A percentile compares a stretch with the other conserved stretches of the same genome.
These are phyloP conservation scores for Chaetomiaceae sp. DNA, from an alignment of 2,329 filamentous ascomycete genomes.

Conservation along the genomic window DNA sequence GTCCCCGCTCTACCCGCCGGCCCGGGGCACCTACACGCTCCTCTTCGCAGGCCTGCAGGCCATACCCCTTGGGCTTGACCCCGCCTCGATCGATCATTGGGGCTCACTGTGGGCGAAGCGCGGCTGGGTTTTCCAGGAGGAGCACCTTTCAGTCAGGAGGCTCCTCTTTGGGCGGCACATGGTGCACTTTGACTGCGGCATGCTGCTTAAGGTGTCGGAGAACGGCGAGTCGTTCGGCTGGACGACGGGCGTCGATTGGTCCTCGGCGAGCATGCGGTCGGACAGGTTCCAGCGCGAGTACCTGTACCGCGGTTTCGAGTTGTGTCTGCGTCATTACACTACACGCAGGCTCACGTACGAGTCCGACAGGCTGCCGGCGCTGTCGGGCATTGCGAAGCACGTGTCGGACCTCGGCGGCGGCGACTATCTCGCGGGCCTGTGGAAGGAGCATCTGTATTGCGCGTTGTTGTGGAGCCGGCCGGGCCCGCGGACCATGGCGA, in stretches of 20 bases:
- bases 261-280: no score
- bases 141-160: neutral
- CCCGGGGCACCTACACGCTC: no score
- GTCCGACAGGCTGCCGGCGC: neutral
- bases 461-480: neutral
- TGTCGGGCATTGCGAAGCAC: neutral
- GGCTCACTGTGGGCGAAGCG: neutral
- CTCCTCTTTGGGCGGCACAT: neutral
- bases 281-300: no score
- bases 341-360: neutral
- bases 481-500: no score
- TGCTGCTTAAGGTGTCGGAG: neutral
- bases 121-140: neutral
- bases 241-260: no score
- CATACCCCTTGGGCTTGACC: no score
- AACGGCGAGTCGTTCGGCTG: neutral
- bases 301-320: no score
- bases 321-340: no score
- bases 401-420: neutral
- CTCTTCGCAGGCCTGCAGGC: no score
- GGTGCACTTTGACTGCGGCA: neutral
- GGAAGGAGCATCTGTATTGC: neutral
- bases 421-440: neutral
- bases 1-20: no score
- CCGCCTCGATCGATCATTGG: no score